Evolutionary conservation across 805 yeast genomes (phyloP), one percentile per base, ranked within the genome.

Genomic region (Hanseniaspora occidentalis): DNA sequence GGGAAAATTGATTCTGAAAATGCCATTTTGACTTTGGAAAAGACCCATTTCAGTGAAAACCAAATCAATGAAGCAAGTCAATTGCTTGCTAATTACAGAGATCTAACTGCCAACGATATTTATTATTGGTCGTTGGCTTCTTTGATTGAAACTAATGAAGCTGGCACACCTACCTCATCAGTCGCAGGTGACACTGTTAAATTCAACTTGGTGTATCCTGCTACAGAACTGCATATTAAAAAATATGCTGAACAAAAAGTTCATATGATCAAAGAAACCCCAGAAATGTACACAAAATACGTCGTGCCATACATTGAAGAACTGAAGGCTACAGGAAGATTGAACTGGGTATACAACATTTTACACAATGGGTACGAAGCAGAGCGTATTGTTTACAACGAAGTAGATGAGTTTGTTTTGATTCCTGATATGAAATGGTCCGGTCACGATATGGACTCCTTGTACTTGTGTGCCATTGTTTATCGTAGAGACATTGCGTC

Each of bases 351-450:
- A 2, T 66, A 75, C 45, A 88, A 86, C 51, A 89, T 89, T 40
- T 62, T 92, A 35, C 73, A 69, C 53, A 70, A 83, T 37, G 94
- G 88, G 3, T 84, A 80, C 19, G 98, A 89, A 57, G 70, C 84
- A 0, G 96, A 88, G 25, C 62, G 84, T 17, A 75, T 89, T n/a
- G 67, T 86, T 2, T 70, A 67, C 49, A 76, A 79, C 38, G 80
- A 84, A 46, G 52, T 55, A 11, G 53, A 56, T 9, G 61, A 60
- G 31, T 84, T 83, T 52, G 75, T 86, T 4, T 60, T 92, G 36
- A 65, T 88, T 33, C 97, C 97, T 0, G 96, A 89, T 59, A 84
- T 89, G 94, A 88, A 88, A 56, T 92, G 98, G 98, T 96, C 89
- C 56, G 77, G 82, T 3, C 62, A 68, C 38, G 75, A 75, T 22